Conservation (phyloP, 2,329 filamentous ascomycete species). For the Penicillium italicum region DNA sequence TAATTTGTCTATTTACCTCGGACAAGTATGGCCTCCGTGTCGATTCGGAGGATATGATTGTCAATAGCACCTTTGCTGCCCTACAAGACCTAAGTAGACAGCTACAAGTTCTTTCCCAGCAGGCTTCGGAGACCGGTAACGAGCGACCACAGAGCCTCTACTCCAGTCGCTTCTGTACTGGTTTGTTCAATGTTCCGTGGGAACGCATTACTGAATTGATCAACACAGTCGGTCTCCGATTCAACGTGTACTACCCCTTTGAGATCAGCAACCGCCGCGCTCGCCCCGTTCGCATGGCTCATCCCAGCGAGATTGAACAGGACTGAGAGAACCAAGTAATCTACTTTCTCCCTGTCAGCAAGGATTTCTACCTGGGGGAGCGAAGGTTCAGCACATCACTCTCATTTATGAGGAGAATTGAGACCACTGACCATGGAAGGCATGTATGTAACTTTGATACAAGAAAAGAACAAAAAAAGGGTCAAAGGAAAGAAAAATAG, state of each 20-base stretch:
- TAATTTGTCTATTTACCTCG: constrained; percentile 60
- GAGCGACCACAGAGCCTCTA: constrained; percentile 30
- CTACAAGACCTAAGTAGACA: constrained; percentile 48
- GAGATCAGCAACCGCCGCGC: neutral
- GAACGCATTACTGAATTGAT: constrained; percentile 46
- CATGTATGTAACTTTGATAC: neutral
- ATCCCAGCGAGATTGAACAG: neutral
- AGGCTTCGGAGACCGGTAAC: neutral
- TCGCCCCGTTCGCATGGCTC: neutral
- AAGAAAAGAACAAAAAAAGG: neutral
- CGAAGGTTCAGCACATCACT: neutral
- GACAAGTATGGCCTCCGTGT: constrained; percentile 45
- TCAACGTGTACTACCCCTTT: constrained; percentile 34
- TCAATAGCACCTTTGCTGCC: constrained; percentile 49
- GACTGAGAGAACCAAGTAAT: neutral
- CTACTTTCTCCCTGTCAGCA: neutral
- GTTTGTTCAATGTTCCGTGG: constrained; percentile 56
- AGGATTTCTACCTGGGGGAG: neutral
- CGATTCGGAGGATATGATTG: constrained; percentile 41
- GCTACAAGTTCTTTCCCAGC: constrained; percentile 21
- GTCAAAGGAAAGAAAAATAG: neutral
- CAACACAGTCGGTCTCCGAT: constrained; percentile 34
- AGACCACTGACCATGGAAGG: neutral
- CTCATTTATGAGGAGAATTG: neutral
- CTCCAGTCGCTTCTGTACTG: constrained; percentile 57